Base-by-base conservation (phyloP, 805 yeast species). In the Monosporozyma solicola region DNA sequence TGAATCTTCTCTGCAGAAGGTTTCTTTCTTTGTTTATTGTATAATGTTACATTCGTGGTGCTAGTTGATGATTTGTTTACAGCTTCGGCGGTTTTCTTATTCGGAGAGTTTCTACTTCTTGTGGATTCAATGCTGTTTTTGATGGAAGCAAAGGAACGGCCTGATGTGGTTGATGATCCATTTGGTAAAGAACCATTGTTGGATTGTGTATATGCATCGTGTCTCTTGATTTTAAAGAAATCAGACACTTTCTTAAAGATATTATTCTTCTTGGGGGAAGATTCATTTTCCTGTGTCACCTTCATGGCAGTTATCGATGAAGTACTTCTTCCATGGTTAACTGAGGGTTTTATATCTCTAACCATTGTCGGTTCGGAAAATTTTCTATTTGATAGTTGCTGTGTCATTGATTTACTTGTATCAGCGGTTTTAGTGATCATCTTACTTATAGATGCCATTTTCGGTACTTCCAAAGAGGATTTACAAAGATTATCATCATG, bases 231-330 rank as follows among this genome's bases (percentile, higher is more conserved):
- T 52, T 70, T 71, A 61, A 69, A 70, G 31, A 71, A 60, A 31
- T 70, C 68, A 3, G 71, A 54, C 15, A 71, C 56, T 55, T 65
- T 71, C 10, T 59, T 61, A 20, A 71, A 64, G 43, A 71, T 61
- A 22, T 63, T 65, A 41, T 60, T 60, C 41, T 65, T 67, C 48
- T 62, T 66, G 5, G 51, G 44, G 2, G 50, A 45, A 7, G 41
- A 20, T n/a, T 48, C 52, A 27, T 31, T 48, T 13, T 50, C 50
- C 22, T 22, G 31, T 32, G 27, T 32, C n/a, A 15, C 45, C 32
- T 39, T 16, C 9, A 27, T 31, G 24, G 25, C 43, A 6, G 47
- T 47, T 10, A 37, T 32, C 4, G 20, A 37, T 11, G 50, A 39
- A 2, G 20, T 37, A 37, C 46, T 35, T 35, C 49, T 33, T 20